Conservation (phyloP, 1,139 yeast species). For the Arxiozyma telluris region DNA sequence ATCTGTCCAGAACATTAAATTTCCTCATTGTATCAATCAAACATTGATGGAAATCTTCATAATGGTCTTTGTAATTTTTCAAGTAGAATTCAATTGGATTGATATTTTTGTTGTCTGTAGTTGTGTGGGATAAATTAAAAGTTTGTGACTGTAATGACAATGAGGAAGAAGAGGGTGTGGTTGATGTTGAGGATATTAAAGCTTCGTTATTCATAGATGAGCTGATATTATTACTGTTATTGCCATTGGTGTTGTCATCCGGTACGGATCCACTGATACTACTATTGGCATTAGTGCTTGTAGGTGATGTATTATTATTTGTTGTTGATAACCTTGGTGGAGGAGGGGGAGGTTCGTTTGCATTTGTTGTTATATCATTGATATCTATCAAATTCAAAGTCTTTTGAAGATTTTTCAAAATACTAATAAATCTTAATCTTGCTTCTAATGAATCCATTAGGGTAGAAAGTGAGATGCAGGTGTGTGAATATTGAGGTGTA, state of each 20-base stretch:
- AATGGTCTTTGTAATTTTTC: slow-evolving; percentile 23
- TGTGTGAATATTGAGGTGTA: no score
- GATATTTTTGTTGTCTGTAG: slow-evolving; percentile 1
- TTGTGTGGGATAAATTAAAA: not conserved
- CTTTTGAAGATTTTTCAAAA: slow-evolving; percentile 26
- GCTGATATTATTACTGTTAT: not conserved
- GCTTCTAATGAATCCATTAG: slow-evolving; percentile 31
- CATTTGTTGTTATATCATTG: not conserved
- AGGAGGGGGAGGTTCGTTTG: not conserved
- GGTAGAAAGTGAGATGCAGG: not conserved
- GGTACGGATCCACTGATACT: not conserved
- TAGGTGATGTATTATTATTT: not conserved
- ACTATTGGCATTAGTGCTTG: not conserved
- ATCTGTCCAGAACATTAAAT: slow-evolving; percentile 26
- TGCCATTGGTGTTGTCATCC: not conserved
- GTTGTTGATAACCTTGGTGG: not conserved
- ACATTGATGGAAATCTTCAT: slow-evolving; percentile 30
- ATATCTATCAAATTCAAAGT: slow-evolving; percentile 12
- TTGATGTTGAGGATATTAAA: not conserved
- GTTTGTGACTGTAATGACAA: not conserved
- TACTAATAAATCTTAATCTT: slow-evolving; percentile 26
- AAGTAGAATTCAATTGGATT: slow-evolving; percentile 28
- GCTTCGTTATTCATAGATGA: not conserved
- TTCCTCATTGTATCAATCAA: slow-evolving; percentile 23
- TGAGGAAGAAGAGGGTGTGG: not conserved